phyloP scores from a whole-genome alignment of 2,329 filamentous ascomycete genomes.

The Coniochaeta ligniaria region DNA sequence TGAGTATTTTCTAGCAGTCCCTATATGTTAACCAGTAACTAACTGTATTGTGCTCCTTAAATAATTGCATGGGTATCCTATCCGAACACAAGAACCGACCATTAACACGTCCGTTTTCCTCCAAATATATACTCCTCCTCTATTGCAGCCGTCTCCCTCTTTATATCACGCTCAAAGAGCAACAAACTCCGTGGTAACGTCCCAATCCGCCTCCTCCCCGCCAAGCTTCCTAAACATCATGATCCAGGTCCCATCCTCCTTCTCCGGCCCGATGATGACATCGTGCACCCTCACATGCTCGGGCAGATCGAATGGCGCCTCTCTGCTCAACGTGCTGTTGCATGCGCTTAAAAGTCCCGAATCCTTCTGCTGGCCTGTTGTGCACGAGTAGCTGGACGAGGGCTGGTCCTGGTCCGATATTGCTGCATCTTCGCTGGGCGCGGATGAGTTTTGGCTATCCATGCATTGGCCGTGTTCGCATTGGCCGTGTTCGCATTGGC shows the following conservation, averaged over 20 bases:
- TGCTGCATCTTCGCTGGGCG: background rate
- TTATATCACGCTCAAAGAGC: constrained; percentile 2
- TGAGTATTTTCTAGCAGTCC: too few relatives aligned
- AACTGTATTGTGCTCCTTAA: too few relatives aligned
- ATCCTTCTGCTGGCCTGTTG: background rate
- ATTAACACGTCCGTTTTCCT: too few relatives aligned
- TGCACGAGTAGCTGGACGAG: background rate
- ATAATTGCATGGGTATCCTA: too few relatives aligned
- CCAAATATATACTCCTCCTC: too few relatives aligned
- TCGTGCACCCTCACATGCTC: constrained; percentile 22
- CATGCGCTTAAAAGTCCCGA: background rate
- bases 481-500: background rate
- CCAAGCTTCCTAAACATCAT: constrained; percentile 21
- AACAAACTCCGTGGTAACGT: constrained; percentile 18
- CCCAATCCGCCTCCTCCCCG: constrained; percentile 20
- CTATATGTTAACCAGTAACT: too few relatives aligned
- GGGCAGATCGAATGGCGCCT: constrained; percentile 24
- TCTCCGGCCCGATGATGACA: constrained; percentile 19
- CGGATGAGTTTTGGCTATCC: background rate
- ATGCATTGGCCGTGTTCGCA: background rate
- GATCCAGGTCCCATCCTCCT: constrained; percentile 22
- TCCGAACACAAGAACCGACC: too few relatives aligned
- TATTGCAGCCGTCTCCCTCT: too few relatives aligned
- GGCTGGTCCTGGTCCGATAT: background rate
- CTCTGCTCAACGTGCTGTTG: constrained; percentile 11